phyloP scores from a whole-genome alignment of 495 filamentous ascomycete genomes.

The Cladorrhinum samala region DNA sequence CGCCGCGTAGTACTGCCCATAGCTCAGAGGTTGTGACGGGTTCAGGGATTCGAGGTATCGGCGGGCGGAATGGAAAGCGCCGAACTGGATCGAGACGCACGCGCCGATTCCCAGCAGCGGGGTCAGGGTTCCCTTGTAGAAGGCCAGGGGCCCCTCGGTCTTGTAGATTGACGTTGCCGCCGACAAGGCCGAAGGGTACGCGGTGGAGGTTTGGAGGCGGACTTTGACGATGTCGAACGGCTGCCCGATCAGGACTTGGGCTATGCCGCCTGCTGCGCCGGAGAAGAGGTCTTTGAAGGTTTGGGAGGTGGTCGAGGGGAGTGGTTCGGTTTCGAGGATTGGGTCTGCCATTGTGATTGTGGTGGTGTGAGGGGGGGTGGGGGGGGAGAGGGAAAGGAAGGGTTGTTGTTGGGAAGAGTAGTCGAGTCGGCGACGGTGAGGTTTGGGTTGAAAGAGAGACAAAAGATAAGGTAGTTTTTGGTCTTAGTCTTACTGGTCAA shows the following conservation, averaged over 20 bases:
- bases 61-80: conserved; percentile 89
- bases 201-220: conserved; percentile 78
- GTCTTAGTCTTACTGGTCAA: too few relatives aligned
- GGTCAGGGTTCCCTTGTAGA: conserved; percentile 98
- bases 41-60: conserved; percentile 75
- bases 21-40: conserved; percentile 48
- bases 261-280: conserved; percentile 85
- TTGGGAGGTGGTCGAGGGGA: conserved; percentile 14
- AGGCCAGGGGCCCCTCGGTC: conserved; percentile 81
- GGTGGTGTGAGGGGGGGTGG: too few relatives aligned
- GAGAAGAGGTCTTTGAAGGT: conserved; percentile 90
- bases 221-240: conserved; percentile 99
- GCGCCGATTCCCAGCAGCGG: conserved; percentile 94
- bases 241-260: conserved; percentile 92
- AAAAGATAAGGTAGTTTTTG: too few relatives aligned
- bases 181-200: conserved; percentile 73
- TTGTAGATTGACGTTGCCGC: conserved; percentile 77
- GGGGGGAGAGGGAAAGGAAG: too few relatives aligned
- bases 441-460: too few relatives aligned
- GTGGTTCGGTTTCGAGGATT: too few relatives aligned
- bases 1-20: conserved; percentile 80
- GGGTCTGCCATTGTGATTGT: too few relatives aligned
- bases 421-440: too few relatives aligned
- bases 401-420: too few relatives aligned
- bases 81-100: conserved; percentile 96